Conservation (phyloP, 352 stramenopile genomes). For the Phytophthora multivora region DNA sequence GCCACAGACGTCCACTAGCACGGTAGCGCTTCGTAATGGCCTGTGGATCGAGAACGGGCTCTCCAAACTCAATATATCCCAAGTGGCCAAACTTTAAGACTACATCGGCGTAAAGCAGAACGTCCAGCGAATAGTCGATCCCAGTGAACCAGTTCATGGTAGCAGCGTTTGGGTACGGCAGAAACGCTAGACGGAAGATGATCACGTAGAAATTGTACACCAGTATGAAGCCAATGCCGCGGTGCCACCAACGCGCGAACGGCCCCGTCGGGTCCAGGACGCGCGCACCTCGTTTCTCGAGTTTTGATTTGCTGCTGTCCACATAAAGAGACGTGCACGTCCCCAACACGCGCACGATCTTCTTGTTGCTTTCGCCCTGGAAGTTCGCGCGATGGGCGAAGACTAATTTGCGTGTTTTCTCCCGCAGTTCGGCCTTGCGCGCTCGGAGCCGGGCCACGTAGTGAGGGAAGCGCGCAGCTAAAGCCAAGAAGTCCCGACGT, state of each 20-base stretch:
- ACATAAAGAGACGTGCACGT: conserved; percentile 52
- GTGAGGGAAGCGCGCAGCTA: conserved; percentile 47
- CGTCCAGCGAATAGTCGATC: conserved; percentile 46
- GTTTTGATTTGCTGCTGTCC: conserved; percentile 39
- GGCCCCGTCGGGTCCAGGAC: conserved; percentile 51
- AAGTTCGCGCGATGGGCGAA: conserved; percentile 48
- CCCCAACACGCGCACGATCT: conserved; percentile 48
- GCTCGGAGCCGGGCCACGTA: conserved; percentile 27
- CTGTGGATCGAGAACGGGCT: conserved; percentile 43
- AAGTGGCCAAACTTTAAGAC: conserved; percentile 48
- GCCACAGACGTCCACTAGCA: conserved; percentile 26
- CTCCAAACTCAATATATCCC: conserved; percentile 46
- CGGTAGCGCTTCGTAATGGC: conserved; percentile 42
- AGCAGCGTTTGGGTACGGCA: conserved; percentile 26
- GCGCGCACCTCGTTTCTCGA: conserved; percentile 26
- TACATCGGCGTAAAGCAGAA: conserved; percentile 44
- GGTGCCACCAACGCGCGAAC: conserved; percentile 64
- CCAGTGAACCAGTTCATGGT: conserved; percentile 40
- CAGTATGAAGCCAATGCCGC: conserved; percentile 49
- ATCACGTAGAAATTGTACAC: conserved; percentile 63
- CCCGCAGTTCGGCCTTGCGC: conserved; percentile 26
- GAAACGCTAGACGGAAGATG: conserved; percentile 54
- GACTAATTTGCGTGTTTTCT: conserved; percentile 21
- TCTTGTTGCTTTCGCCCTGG: conserved; percentile 42
- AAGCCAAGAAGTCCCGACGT: conserved; percentile 41